A percentile compares a stretch with the other conserved stretches of the same genome.
Evolutionary conservation across 2,329 filamentous ascomycete genomes (phyloP).

Genomic region (Coleophoma crateriformis): DNA sequence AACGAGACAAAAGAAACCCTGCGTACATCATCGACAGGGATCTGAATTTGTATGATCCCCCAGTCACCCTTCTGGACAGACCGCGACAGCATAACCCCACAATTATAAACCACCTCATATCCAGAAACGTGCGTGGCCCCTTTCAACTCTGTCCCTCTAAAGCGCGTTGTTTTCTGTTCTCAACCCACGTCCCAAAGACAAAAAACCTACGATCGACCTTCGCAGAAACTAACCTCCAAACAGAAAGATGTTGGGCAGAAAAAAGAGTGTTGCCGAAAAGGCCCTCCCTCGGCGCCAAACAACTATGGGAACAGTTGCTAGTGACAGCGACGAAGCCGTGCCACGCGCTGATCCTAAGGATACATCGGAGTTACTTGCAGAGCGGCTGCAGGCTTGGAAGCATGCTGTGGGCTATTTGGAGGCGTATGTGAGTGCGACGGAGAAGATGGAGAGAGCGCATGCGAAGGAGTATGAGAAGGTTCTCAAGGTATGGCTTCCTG

Average conservation of each 20-base stretch:
- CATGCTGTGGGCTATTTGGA: conserved; percentile 88
- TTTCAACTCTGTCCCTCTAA: background rate
- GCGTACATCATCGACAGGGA: background rate
- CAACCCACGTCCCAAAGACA: too few relatives aligned
- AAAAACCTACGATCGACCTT: background rate
- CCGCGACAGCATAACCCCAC: background rate
- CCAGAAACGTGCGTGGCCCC: background rate
- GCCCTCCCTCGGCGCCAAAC: background rate
- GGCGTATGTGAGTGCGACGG: conserved; percentile 78
- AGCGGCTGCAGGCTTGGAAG: conserved; percentile 92
- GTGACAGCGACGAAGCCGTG: background rate
- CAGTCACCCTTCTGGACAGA: background rate
- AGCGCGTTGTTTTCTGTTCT: too few relatives aligned
- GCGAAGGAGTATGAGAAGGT: conserved; percentile 95
- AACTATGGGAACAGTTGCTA: background rate
- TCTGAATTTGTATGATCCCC: background rate
- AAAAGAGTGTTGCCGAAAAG: background rate
- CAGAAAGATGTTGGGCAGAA: background rate
- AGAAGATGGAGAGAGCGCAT: conserved; percentile 79
- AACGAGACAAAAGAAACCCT: background rate
- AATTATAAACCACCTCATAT: background rate
- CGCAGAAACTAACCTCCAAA: background rate
- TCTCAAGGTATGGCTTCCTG: conserved; percentile 59
- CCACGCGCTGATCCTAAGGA: background rate
- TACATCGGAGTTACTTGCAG: conserved; percentile 73